A percentile compares a stretch with the other conserved stretches of the same genome.
phyloP scores from a whole-genome alignment of 1,284 basidiomycete genomes.

The Ustilago sp. region DNA sequence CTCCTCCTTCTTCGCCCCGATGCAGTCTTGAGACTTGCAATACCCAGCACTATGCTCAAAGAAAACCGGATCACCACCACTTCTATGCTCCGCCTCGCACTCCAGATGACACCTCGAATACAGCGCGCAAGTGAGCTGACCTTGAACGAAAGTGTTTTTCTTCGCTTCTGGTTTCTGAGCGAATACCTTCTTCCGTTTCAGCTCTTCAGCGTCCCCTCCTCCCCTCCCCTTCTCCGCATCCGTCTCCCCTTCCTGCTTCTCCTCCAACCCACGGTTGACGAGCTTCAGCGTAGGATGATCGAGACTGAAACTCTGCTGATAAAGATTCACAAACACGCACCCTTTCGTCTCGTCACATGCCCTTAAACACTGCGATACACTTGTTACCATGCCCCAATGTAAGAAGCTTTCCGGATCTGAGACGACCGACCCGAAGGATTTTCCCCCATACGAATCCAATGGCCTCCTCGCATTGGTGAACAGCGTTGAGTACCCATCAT shows the following conservation, averaged over 20 bases:
- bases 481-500: conserved; percentile 4
- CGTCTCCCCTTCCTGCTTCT: not conserved
- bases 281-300: conserved; percentile 17
- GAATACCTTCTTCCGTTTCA: conserved; percentile 7
- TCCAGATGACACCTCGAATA: conserved; percentile 21
- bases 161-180: conserved; percentile 20
- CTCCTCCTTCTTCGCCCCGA: not conserved
- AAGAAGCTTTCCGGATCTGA: conserved; percentile 30
- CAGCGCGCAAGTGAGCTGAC: conserved; percentile 28
- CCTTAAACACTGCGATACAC: conserved; percentile 8
- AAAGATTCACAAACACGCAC: conserved; percentile 33
- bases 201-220: not conserved
- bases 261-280: not conserved
- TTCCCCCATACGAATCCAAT: conserved; percentile 10
- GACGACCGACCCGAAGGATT: conserved; percentile 28
- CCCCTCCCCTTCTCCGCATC: not conserved
- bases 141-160: conserved; percentile 34
- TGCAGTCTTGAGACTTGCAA: conserved; percentile 25
- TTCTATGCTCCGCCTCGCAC: conserved; percentile 20
- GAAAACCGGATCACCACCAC: conserved; percentile 14
- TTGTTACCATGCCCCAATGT: conserved; percentile 31
- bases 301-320: conserved; percentile 32
- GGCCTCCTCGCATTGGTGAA: conserved; percentile 22
- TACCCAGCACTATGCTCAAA: conserved; percentile 19
- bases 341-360: conserved; percentile 31